Evolutionary conservation across 805 yeast species (phyloP).

Genomic region (Myxozyma neotropica): DNA sequence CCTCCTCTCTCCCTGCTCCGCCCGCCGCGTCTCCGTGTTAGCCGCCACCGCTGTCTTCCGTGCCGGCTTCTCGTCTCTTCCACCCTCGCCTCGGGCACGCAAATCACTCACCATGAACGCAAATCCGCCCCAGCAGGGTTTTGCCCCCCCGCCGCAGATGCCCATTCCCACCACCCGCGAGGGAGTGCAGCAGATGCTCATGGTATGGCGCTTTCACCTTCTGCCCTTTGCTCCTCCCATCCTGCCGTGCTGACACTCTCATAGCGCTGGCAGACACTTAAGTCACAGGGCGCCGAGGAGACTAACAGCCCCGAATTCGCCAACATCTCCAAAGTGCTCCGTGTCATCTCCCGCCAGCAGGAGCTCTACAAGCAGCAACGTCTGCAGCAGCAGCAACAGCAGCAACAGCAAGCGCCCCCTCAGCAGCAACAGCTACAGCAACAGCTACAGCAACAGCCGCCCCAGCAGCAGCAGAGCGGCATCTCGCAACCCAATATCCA

Average conservation of each 20-base stretch:
- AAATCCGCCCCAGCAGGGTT: conserved; percentile 22
- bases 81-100: neutral
- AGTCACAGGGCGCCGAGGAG: conserved; percentile 61
- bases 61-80: neutral
- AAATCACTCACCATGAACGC: conserved; percentile 23
- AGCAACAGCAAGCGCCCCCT: conserved; percentile 32
- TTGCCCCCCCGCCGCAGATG: conserved; percentile 17
- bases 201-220: conserved; percentile 9
- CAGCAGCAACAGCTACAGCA: conserved; percentile 34
- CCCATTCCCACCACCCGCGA: conserved; percentile 29
- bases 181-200: conserved; percentile 30
- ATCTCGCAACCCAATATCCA: conserved; percentile 31
- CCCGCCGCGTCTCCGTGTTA: neutral
- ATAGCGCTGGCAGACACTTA: conserved; percentile 61
- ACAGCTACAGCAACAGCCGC: conserved; percentile 21
- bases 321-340: conserved; percentile 56
- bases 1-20: neutral
- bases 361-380: conserved; percentile 43
- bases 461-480: conserved; percentile 1
- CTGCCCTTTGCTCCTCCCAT: neutral
- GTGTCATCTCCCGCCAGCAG: conserved; percentile 48
- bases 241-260: neutral
- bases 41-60: neutral
- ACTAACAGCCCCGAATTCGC: conserved; percentile 60
- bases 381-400: conserved; percentile 38